Evolutionary conservation across 257 asterid species (phyloP).

Genomic region (Salvia miltiorrhiza): DNA sequence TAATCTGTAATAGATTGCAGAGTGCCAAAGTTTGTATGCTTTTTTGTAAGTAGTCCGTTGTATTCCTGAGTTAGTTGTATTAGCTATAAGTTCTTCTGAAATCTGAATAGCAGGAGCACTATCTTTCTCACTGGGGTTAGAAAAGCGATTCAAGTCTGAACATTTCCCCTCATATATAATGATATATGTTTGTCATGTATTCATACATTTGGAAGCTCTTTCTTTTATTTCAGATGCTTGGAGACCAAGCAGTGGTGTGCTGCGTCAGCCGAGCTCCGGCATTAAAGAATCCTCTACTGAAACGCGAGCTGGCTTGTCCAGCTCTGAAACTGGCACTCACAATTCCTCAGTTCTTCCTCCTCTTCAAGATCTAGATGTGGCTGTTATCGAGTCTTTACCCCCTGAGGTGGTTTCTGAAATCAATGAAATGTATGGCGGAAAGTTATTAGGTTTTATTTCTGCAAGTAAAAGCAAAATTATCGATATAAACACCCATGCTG

Average conservation of each 20-base stretch:
- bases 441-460: conserved; percentile 52
- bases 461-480: conserved; percentile 42
- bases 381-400: conserved; percentile 85
- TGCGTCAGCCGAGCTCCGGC: conserved; percentile 29
- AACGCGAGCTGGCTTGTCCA: conserved; percentile 35
- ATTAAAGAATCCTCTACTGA: conserved; percentile 29
- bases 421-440: conserved; percentile 77
- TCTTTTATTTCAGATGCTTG: conserved; percentile 34
- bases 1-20: background rate
- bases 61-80: background rate
- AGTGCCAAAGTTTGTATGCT: background rate
- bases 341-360: conserved; percentile 62
- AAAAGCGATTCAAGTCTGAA: background rate
- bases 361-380: conserved; percentile 74
- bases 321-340: conserved; percentile 38
- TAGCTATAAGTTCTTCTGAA: background rate
- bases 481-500: conserved; percentile 11
- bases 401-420: conserved; percentile 82
- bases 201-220: conserved; percentile 2
- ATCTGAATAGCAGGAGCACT: background rate
- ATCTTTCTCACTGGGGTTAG: background rate
- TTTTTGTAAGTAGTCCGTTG: background rate
- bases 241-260: conserved; percentile 22
- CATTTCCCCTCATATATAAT: background rate
- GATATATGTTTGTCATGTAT: conserved; percentile 1